A percentile compares a stretch with the other conserved stretches of the same genome.
Conservation (phyloP, 768 basidiomycete genomes). For the Cubamyces sp. region DNA sequence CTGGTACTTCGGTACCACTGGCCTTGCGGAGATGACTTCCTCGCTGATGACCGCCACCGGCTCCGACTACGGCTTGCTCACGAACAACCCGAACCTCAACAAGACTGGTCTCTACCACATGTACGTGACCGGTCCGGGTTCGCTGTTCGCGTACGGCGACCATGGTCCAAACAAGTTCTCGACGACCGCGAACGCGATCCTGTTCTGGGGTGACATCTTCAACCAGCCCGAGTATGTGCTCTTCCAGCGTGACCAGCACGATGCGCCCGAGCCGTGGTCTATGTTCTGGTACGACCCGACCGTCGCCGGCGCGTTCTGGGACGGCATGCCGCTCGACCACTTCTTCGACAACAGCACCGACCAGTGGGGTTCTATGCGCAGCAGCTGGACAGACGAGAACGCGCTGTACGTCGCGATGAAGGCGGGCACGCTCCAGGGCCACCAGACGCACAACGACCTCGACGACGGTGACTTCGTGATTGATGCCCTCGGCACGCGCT, state of each 20-base stretch:
- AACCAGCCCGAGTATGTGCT: constrained; percentile 74
- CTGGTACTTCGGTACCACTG: constrained; percentile 94
- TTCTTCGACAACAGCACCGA: constrained; percentile 74
- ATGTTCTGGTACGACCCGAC: constrained; percentile 93
- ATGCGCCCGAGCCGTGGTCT: constrained; percentile 52
- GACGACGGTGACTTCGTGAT: constrained; percentile 95
- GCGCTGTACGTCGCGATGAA: constrained; percentile 89
- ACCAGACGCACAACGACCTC: constrained; percentile 94
- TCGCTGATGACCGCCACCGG: constrained; percentile 86
- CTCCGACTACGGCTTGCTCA: constrained; percentile 72
- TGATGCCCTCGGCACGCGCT: constrained; percentile 90
- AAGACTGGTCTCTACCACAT: constrained; percentile 88
- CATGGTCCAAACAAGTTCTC: constrained; percentile 95
- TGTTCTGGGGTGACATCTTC: constrained; percentile 75
- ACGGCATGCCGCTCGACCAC: constrained; percentile 77
- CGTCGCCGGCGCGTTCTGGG: constrained; percentile 89
- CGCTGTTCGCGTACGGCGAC: constrained; percentile 82
- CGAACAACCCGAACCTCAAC: constrained; percentile 65
- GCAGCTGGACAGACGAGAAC: constrained; percentile 86
- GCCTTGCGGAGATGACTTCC: constrained; percentile 85
- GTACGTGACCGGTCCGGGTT: constrained; percentile 79
- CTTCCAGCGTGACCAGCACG: constrained; percentile 84
- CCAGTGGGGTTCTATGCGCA: constrained; percentile 91
- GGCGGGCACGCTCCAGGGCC: constrained; percentile 75
- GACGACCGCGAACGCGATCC: constrained; percentile 86